Percentiles rank a stretch among this genome's conserved stretches.
These are phyloP conservation scores for Aspergillus haitiensis DNA, from an alignment of 495 filamentous ascomycete genomes.

Conservation along the genomic window DNA sequence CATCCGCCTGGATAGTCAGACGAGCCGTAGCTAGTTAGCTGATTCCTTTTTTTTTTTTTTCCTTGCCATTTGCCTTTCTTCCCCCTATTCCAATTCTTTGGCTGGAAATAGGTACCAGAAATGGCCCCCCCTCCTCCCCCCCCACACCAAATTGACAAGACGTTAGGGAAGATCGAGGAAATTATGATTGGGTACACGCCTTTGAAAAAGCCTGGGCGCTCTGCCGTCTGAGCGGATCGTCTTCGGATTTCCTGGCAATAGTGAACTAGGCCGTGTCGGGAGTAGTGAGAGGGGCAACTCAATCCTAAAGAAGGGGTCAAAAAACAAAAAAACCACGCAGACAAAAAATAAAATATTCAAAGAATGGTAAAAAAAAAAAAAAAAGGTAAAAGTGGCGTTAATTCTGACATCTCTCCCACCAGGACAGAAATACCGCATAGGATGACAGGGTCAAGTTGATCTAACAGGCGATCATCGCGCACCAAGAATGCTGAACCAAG, in stretches of 20 bases:
- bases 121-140: neutral
- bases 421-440: slow-evolving; percentile 2
- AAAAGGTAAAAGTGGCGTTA: neutral
- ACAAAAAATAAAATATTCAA: neutral
- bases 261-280: neutral
- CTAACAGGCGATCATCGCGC: slow-evolving; percentile 5
- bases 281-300: slow-evolving; percentile 4
- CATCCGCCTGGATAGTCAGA: neutral
- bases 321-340: slow-evolving; percentile 7
- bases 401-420: slow-evolving; percentile 8
- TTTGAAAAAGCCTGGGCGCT: neutral
- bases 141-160: neutral
- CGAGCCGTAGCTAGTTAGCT: neutral
- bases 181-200: neutral
- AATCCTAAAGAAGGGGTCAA: neutral
- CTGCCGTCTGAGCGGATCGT: slow-evolving; percentile 1
- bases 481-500: slow-evolving; percentile 7
- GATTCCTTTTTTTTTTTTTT: neutral
- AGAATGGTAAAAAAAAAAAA: slow-evolving; percentile 1
- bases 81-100: neutral
- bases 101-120: neutral
- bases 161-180: neutral
- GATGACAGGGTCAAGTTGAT: slow-evolving; percentile 1
- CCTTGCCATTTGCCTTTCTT: neutral
- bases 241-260: neutral